Conservation (phyloP, 352 stramenopile species). For the Phytophthora gonapodyides region DNA sequence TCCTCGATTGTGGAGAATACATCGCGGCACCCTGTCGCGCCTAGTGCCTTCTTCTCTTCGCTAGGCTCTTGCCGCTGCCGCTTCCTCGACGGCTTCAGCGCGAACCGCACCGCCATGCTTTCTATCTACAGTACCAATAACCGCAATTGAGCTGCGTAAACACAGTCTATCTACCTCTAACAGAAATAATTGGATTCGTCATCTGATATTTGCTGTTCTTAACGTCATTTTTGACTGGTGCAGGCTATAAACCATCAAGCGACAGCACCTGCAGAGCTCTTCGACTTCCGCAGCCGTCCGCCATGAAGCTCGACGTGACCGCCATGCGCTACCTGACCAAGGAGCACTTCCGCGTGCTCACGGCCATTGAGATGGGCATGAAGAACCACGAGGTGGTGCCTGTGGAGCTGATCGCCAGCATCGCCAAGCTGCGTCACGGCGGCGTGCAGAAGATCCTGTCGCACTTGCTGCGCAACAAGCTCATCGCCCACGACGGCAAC, state of each 20-base stretch:
- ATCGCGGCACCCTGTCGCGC: neutral
- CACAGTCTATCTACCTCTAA: conserved; percentile 7
- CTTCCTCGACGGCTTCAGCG: conserved; percentile 39
- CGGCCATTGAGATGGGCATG: conserved; percentile 99
- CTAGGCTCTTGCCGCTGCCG: conserved; percentile 24
- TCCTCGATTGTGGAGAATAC: conserved; percentile 18
- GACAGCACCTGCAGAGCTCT: conserved; percentile 5
- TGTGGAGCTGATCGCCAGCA: conserved; percentile 95
- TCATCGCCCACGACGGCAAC: conserved; percentile 97
- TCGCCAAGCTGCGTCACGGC: conserved; percentile 97
- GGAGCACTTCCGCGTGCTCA: conserved; percentile 98
- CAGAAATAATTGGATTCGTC: neutral
- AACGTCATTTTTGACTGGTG: conserved; percentile 30
- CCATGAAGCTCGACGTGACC: conserved; percentile 94
- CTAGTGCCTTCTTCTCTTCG: neutral
- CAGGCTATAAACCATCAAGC: conserved; percentile 15
- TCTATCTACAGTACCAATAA: neutral
- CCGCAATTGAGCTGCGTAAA: neutral
- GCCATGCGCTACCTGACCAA: conserved; percentile 94
- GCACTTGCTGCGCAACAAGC: conserved; percentile 97
- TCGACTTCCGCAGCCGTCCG: conserved; percentile 14
- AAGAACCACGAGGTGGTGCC: conserved; percentile 99
- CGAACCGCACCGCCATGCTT: conserved; percentile 25
- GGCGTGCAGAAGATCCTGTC: conserved; percentile 98
- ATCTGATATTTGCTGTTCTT: conserved; percentile 5